Conservation (phyloP, 1,284 basidiomycete species). For the Cryptococcus hybrid region DNA sequence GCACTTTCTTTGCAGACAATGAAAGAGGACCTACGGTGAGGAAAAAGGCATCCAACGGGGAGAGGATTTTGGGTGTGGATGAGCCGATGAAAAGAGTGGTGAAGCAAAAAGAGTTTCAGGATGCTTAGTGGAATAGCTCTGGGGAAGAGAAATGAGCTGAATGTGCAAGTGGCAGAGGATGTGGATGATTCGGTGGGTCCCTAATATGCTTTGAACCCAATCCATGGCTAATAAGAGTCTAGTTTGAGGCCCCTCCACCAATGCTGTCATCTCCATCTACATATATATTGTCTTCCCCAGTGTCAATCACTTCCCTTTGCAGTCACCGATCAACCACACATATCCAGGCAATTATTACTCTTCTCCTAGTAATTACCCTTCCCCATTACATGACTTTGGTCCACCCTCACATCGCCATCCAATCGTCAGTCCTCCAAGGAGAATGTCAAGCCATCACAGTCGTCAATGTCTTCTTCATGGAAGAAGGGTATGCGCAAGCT, state of each 20-base stretch:
- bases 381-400: slow-evolving; percentile 9
- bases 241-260: slow-evolving; percentile 26
- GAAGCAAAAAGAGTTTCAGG: slow-evolving; percentile 28
- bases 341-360: background rate
- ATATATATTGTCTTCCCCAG: slow-evolving; percentile 22
- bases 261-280: slow-evolving; percentile 27
- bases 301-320: slow-evolving; percentile 10
- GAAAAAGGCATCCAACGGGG: too few relatives aligned
- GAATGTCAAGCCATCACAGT: too few relatives aligned
- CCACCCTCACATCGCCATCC: slow-evolving; percentile 1
- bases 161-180: slow-evolving; percentile 15
- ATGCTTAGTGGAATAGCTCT: slow-evolving; percentile 25
- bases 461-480: slow-evolving; percentile 23
- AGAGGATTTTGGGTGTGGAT: too few relatives aligned
- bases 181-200: slow-evolving; percentile 21
- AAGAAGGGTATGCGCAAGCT: slow-evolving; percentile 42
- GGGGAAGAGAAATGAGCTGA: slow-evolving; percentile 27
- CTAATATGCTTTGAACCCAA: background rate
- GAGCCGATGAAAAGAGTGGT: slow-evolving; percentile 6
- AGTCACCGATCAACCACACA: background rate
- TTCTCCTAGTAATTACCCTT: slow-evolving; percentile 17
- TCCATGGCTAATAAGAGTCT: background rate
- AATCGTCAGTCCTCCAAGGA: background rate
- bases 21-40: too few relatives aligned
- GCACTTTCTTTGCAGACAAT: too few relatives aligned